phyloP scores from a whole-genome alignment of 148 eudicot species.

The Beta vulgaris region DNA sequence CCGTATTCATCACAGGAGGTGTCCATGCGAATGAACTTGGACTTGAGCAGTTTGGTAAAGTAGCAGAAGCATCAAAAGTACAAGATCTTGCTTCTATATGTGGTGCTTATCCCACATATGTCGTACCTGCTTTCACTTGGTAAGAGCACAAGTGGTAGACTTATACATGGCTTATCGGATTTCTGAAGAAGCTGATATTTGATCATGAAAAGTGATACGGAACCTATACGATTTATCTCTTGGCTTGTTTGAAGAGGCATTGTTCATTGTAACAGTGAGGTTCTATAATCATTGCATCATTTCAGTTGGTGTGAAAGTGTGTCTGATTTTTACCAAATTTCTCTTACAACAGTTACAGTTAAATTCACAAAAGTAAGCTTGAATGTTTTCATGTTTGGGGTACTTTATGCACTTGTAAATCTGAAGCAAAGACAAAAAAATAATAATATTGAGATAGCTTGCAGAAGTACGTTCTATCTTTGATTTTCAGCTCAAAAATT shows the following conservation, averaged over 20 bases:
- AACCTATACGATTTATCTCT: background rate
- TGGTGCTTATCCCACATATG: constrained; percentile 62
- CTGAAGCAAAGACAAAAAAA: background rate
- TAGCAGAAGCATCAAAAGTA: constrained; percentile 50
- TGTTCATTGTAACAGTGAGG: background rate
- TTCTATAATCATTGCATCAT: background rate
- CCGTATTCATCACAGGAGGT: constrained; percentile 70
- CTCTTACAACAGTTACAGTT: background rate
- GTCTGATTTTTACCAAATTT: background rate
- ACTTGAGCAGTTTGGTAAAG: constrained; percentile 54
- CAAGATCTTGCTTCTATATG: constrained; percentile 54
- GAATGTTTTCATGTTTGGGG: background rate
- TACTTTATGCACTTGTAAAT: background rate
- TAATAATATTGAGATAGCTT: background rate
- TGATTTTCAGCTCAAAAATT: too few species aligned
- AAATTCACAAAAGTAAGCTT: background rate
- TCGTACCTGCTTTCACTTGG: constrained; percentile 76
- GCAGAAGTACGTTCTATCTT: background rate
- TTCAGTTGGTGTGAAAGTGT: background rate
- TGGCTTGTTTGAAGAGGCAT: background rate
- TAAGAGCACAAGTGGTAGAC: constrained; percentile 10
- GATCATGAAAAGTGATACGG: background rate
- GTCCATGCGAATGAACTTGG: constrained; percentile 87
- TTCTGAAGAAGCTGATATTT: background rate
- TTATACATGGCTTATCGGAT: background rate